Base-by-base conservation (phyloP, 2,329 filamentous ascomycete genomes). In the Xylariaceae sp. region DNA sequence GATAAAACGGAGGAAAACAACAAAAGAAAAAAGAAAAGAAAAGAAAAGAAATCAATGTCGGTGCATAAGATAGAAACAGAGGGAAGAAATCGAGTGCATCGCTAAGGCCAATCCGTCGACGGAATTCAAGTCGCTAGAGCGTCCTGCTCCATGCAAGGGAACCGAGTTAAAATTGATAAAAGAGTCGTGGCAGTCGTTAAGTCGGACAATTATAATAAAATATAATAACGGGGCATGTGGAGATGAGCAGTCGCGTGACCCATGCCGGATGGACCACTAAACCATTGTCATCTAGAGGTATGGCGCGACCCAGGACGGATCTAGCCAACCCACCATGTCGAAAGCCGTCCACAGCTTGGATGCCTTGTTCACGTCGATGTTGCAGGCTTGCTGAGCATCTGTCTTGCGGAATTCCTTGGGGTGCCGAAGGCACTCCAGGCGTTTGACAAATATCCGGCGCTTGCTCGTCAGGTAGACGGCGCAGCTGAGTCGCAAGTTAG, bases 341-440 rank as follows among this genome's bases (percentile, higher is more conserved):
- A 89, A 97, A 4, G 90, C 90, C 39, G 85, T 85, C 88, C 90
- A 96, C 46, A 97, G 78, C 71, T 92, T 92, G 62, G 89, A 95
- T 2, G 91, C 90, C 76, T 96, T 97, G 77, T 96, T 96, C 70
- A 97, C 92, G 66, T 97, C 92, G 60, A 96, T 96, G 76, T 95
- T 95, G 80, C 90, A 95, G n/a, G 89, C 90, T 70, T 95, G 89
- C 71, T 97, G 92, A 4, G 91, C 90, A 68, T 96, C 89, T 1
- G 92, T 97, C 80, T 96, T 96, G 70, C 89, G 86, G 71, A 96
- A 96, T 66, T 91, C 88, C 72, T 95, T 94, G 68, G 81, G 80
- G 37, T 83, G 84, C 53, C 76, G 74, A 2, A 85, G 81, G 56
- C 80, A 82, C 49, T 87, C 81, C 35, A 92, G 80, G 41, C 89